phyloP scores from a whole-genome alignment of 108 stramenopile genomes.

The Cyclotella sp. region DNA sequence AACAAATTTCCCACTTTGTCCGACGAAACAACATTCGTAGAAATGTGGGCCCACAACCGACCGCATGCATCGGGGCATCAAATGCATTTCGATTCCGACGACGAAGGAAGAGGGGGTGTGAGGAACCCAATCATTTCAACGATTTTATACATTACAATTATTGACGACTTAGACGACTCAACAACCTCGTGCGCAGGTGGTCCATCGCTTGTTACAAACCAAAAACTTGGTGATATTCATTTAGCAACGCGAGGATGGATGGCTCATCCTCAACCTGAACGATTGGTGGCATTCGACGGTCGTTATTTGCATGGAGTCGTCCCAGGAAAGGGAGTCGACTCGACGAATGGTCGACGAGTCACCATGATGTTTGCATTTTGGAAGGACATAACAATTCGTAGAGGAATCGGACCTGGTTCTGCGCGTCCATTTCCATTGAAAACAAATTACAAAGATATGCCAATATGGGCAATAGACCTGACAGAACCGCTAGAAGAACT shows the following conservation, averaged over 20 bases:
- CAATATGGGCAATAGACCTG: slow-evolving; percentile 30
- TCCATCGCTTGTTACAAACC: slow-evolving; percentile 84
- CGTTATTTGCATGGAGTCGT: slow-evolving; percentile 88
- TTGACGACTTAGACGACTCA: slow-evolving; percentile 26
- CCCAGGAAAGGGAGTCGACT: slow-evolving; percentile 73
- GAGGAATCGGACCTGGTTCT: slow-evolving; percentile 58
- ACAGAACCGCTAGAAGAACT: slow-evolving; percentile 11
- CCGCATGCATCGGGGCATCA: slow-evolving; percentile 92
- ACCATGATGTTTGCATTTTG: slow-evolving; percentile 94
- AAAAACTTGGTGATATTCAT: slow-evolving; percentile 51
- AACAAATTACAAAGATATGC: not conserved
- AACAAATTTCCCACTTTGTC: slow-evolving; percentile 48
- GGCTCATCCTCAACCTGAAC: slow-evolving; percentile 56
- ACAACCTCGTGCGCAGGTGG: slow-evolving; percentile 57
- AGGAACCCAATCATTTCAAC: slow-evolving; percentile 84
- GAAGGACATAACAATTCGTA: slow-evolving; percentile 69
- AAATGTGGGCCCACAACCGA: slow-evolving; percentile 95
- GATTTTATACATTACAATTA: slow-evolving; percentile 65
- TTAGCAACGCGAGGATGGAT: slow-evolving; percentile 82
- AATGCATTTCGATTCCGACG: slow-evolving; percentile 91
- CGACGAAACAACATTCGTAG: slow-evolving; percentile 58
- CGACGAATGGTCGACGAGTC: slow-evolving; percentile 61
- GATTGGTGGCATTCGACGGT: slow-evolving; percentile 86
- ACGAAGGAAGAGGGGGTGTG: slow-evolving; percentile 81
- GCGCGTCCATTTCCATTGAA: slow-evolving; percentile 68